Evolutionary conservation across 441 rosid genomes (phyloP), one percentile per base, ranked within the genome.

Genomic region (Eutrema salsugineum): DNA sequence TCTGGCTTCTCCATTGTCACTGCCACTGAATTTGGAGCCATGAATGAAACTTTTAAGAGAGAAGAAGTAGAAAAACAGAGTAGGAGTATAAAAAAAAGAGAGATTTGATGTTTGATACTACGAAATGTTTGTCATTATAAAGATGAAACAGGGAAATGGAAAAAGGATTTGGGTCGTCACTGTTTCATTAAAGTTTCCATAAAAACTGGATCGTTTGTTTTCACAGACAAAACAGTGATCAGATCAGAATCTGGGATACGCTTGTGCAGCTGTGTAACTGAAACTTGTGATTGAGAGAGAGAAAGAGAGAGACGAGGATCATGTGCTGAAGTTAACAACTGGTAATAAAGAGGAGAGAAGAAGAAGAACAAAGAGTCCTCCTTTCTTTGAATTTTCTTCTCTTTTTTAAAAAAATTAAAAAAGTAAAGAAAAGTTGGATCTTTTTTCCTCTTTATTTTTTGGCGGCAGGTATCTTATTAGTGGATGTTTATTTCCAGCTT

Each of bases 11-110:
- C 88, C 70, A 88, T 84, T 19, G 90, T 81, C 12, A 85, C 85
- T 14, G 84, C 86, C 53, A 88, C 90, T 63, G 96, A 78, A 49
- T 78, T 86, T 30, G 91, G 90, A 81, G 90, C 85, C 96, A 90
- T 88, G 43, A 55, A 60, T 35, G 46, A 58, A 57, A 30, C 17
- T 1, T 1, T 38, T 24, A 8, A 35, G 15, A 56, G 16, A 40
- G 43, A 43, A 10, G 5, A n/a, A 20, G 0, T 22, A 14, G 30
- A 5, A 16, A 68, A 19, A 39, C 10, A 50, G 59, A 33, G 19
- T 3, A 12, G 10, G 22, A 35, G 28, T 15, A 5, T 22, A 11
- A 3, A 12, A 43, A 57, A 35, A 14, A 46, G 48, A 11, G 58
- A 27, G 28, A 28, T 16, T 39, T 24, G 12, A 35, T 55, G 35